A percentile compares a stretch with the other conserved stretches of the same genome.
phyloP scores from a whole-genome alignment of 2,329 filamentous ascomycete genomes.

The Fusarium sp. region DNA sequence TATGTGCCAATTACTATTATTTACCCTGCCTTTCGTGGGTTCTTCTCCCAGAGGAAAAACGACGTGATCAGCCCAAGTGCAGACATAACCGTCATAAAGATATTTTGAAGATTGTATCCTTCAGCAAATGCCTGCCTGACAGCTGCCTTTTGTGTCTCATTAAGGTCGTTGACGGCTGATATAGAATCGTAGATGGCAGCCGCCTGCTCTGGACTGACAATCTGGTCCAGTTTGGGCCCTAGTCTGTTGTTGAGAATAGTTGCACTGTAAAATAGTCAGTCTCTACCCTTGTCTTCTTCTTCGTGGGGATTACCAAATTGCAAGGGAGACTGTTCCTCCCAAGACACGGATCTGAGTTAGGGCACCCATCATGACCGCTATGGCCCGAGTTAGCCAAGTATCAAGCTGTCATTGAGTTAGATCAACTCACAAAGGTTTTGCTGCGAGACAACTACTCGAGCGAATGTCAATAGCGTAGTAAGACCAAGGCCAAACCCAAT shows the following conservation, averaged over 20 bases:
- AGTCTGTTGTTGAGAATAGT: neutral
- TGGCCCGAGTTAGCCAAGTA: neutral
- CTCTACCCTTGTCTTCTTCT: neutral
- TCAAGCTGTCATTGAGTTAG: rapidly evolving
- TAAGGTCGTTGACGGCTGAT: neutral
- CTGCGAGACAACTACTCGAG: slow-evolving; percentile 13
- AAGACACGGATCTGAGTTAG: slow-evolving; percentile 28
- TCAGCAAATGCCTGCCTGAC: neutral
- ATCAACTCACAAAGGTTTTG: slow-evolving; percentile 7
- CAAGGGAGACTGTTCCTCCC: slow-evolving; percentile 33
- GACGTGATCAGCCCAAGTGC: slow-evolving; percentile 1
- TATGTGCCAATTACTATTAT: neutral
- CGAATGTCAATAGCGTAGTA: slow-evolving; percentile 27
- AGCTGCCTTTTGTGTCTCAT: neutral
- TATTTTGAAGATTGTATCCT: neutral
- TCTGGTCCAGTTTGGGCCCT: neutral
- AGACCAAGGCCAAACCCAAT: slow-evolving; percentile 29
- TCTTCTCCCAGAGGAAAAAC: slow-evolving; percentile 1
- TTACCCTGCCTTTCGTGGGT: neutral
- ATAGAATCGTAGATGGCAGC: neutral
- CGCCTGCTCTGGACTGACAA: neutral
- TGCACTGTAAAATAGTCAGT: neutral
- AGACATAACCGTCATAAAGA: slow-evolving; percentile 1
- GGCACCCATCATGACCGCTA: slow-evolving; percentile 34
- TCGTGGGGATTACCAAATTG: slow-evolving; percentile 7